Evolutionary conservation across 2,329 filamentous ascomycete genomes (phyloP).

Genomic region (Paraconiothyrium brasiliense): DNA sequence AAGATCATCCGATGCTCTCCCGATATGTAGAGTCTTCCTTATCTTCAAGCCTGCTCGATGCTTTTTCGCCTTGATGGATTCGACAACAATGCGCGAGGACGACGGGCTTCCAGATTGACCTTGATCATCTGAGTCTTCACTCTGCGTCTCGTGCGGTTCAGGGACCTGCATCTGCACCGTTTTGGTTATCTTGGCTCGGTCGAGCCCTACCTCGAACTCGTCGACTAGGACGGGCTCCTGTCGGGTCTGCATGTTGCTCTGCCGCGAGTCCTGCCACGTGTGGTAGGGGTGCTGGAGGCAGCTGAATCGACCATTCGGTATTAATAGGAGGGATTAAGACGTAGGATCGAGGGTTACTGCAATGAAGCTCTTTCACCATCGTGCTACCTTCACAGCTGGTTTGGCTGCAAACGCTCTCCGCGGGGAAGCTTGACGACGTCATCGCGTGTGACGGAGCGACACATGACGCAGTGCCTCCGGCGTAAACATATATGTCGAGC

Average conservation of each 20-base stretch:
- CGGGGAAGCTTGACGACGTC: background rate
- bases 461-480: background rate
- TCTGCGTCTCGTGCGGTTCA: background rate
- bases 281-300: background rate
- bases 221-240: background rate
- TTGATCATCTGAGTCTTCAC: background rate
- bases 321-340: background rate
- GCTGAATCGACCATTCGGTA: background rate
- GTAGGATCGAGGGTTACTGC: background rate
- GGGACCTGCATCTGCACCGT: background rate
- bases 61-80: constrained; percentile 27
- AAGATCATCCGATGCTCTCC: constrained; percentile 28
- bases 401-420: background rate
- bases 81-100: background rate
- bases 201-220: background rate
- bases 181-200: background rate
- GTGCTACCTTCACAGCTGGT: background rate
- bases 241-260: background rate
- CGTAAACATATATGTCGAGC: background rate
- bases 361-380: background rate
- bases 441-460: background rate
- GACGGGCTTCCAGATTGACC: background rate
- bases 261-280: background rate
- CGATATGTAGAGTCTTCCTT: constrained; percentile 35
- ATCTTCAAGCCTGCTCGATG: constrained; percentile 35